These are phyloP conservation scores for Hortaea werneckii DNA, from an alignment of 2,329 filamentous ascomycete species.

Conservation along the genomic window DNA sequence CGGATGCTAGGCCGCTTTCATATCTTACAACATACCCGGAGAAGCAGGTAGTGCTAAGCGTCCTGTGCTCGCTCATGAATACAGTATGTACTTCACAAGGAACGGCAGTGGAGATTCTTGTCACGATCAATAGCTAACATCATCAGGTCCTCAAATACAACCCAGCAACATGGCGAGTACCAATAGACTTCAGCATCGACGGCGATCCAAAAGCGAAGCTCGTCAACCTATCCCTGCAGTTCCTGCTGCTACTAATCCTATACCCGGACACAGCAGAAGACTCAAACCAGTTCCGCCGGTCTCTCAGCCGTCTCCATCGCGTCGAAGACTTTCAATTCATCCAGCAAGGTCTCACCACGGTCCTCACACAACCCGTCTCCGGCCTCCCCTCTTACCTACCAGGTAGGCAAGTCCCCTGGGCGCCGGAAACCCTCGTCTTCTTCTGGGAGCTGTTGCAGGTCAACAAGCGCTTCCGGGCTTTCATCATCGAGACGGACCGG, in stretches of 20 bases:
- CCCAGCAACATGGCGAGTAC: slow-evolving; percentile 83
- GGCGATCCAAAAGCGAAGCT: slow-evolving; percentile 64
- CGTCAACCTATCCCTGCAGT: slow-evolving; percentile 83
- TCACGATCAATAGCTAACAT: not conserved
- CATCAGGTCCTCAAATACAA: slow-evolving; percentile 61
- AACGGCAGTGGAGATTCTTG: not conserved
- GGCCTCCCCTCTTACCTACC: slow-evolving; percentile 82
- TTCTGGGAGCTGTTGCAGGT: slow-evolving; percentile 97
- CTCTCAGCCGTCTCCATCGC: slow-evolving; percentile 77
- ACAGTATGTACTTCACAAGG: slow-evolving; percentile 53
- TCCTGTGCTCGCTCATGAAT: slow-evolving; percentile 87
- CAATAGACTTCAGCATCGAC: slow-evolving; percentile 82
- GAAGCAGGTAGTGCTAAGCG: slow-evolving; percentile 81
- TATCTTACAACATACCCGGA: slow-evolving; percentile 81
- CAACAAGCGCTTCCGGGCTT: slow-evolving; percentile 93
- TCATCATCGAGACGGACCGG: slow-evolving; percentile 90
- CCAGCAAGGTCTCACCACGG: slow-evolving; percentile 21
- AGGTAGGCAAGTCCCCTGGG: slow-evolving; percentile 70
- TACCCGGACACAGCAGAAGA: slow-evolving; percentile 18
- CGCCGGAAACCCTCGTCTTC: slow-evolving; percentile 89
- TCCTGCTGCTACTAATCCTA: slow-evolving; percentile 56
- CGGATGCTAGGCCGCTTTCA: slow-evolving; percentile 73
- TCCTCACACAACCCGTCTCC: slow-evolving; percentile 86
- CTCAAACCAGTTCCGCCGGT: slow-evolving; percentile 92
- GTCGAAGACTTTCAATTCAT: slow-evolving; percentile 97